phyloP scores from a whole-genome alignment of 2,329 filamentous ascomycete genomes.

The Metarhizium robertsii region DNA sequence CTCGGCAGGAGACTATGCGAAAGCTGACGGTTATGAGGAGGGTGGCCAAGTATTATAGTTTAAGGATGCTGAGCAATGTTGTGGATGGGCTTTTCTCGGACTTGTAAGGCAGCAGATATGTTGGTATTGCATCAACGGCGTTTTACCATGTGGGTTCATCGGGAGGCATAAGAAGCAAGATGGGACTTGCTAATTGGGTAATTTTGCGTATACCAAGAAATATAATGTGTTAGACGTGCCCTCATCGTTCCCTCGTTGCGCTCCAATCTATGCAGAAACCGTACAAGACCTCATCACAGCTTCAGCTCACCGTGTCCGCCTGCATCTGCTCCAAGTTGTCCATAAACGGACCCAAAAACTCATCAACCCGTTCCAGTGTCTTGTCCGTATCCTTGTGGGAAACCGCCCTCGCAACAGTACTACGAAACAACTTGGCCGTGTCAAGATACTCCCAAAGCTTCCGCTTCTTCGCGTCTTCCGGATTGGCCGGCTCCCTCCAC shows the following conservation, averaged over 20 bases:
- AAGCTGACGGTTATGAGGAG: conserved; percentile 60
- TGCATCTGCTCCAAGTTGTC: no score
- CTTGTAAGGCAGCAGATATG: conserved; percentile 21
- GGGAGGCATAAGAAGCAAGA: background rate
- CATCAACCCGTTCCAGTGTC: no score
- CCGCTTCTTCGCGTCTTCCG: background rate
- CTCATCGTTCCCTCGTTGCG: no score
- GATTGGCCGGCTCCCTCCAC: no score
- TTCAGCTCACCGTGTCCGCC: no score
- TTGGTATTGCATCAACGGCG: background rate
- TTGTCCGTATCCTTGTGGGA: background rate
- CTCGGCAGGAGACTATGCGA: conserved; percentile 54
- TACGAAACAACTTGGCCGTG: background rate
- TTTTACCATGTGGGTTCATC: background rate
- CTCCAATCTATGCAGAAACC: no score
- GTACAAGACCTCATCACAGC: no score
- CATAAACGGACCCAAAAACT: background rate
- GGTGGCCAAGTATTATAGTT: conserved; percentile 69
- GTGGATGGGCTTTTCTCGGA: conserved; percentile 52
- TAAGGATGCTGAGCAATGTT: conserved; percentile 72
- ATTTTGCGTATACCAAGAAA: no score
- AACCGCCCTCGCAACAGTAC: background rate
- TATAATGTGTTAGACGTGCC: no score
- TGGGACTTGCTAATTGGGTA: background rate
- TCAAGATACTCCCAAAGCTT: background rate